These are phyloP conservation scores for Coemansia erecta DNA, from an alignment of 192 early-diverging fungal species.

Conservation along the genomic window DNA sequence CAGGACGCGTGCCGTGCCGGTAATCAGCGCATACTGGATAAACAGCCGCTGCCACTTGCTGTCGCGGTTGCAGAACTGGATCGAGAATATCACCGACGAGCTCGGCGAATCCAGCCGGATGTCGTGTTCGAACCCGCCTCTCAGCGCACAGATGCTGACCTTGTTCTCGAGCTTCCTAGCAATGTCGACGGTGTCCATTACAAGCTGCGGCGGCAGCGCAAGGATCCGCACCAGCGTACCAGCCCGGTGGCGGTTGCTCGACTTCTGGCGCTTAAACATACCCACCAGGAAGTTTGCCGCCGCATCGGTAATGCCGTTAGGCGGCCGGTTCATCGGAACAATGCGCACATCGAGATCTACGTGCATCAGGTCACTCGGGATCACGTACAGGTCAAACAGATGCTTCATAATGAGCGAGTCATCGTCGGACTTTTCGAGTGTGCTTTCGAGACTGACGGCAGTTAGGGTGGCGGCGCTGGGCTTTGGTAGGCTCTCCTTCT, in stretches of 20 bases:
- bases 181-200: constrained; percentile 45
- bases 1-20: constrained; percentile 15
- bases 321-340: constrained; percentile 43
- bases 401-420: constrained; percentile 17
- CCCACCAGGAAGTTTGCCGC: constrained; percentile 25
- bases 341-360: constrained; percentile 45
- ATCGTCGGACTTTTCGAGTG: not conserved
- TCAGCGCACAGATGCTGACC: constrained; percentile 18
- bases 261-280: constrained; percentile 28
- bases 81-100: constrained; percentile 16
- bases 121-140: constrained; percentile 21
- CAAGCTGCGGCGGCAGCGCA: constrained; percentile 40
- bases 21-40: constrained; percentile 28
- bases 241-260: constrained; percentile 28
- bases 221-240: constrained; percentile 44
- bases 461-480: not conserved
- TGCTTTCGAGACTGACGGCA: not conserved
- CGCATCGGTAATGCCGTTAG: constrained; percentile 41
- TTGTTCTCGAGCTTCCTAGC: constrained; percentile 17
- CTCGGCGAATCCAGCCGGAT: constrained; percentile 25
- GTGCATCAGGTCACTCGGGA: constrained; percentile 33
- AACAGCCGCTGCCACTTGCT: constrained; percentile 19
- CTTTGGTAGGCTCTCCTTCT: not conserved
- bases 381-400: constrained; percentile 20
- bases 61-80: constrained; percentile 6